A percentile compares a stretch with the other conserved stretches of the same genome.
Evolutionary conservation across 163 green algal genomes (phyloP).

Genomic region (Coccomyxa subellipsoidea): DNA sequence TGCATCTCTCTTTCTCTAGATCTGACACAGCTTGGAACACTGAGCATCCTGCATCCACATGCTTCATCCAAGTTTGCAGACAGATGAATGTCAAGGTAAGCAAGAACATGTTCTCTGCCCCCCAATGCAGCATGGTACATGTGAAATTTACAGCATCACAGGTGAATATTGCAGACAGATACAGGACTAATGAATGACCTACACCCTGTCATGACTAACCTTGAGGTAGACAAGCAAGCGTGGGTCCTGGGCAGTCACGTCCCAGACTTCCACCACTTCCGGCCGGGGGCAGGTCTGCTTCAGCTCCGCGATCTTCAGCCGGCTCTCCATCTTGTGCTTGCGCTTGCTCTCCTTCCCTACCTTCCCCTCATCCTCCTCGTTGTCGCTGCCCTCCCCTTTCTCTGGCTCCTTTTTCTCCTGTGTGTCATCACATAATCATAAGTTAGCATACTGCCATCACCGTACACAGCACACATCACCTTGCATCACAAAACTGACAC

Average conservation of each 20-base stretch:
- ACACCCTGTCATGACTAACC: slow-evolving; percentile 37
- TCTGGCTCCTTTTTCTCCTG: background rate
- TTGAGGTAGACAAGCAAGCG: slow-evolving; percentile 95
- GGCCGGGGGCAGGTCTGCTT: slow-evolving; percentile 80
- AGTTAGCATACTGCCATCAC: background rate
- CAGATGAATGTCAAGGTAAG: no score
- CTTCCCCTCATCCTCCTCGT: slow-evolving; percentile 26
- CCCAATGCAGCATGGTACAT: no score
- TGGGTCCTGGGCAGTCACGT: slow-evolving; percentile 91
- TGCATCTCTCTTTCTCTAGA: no score
- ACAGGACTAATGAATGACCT: no score
- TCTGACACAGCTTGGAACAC: no score
- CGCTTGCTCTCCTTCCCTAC: slow-evolving; percentile 57
- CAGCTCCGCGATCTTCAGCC: slow-evolving; percentile 82
- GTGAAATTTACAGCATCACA: no score
- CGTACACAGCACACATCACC: background rate
- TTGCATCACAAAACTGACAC: no score
- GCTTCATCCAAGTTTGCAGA: no score
- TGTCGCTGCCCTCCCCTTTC: slow-evolving; percentile 20
- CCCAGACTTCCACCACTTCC: slow-evolving; percentile 97
- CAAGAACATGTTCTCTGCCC: no score
- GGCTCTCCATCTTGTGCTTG: slow-evolving; percentile 69
- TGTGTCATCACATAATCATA: background rate
- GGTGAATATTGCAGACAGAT: no score
- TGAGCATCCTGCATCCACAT: no score